Percentiles rank a stretch among this genome's conserved stretches.
Conservation (phyloP, 2,329 filamentous ascomycete genomes). For the Fusarium compactum region DNA sequence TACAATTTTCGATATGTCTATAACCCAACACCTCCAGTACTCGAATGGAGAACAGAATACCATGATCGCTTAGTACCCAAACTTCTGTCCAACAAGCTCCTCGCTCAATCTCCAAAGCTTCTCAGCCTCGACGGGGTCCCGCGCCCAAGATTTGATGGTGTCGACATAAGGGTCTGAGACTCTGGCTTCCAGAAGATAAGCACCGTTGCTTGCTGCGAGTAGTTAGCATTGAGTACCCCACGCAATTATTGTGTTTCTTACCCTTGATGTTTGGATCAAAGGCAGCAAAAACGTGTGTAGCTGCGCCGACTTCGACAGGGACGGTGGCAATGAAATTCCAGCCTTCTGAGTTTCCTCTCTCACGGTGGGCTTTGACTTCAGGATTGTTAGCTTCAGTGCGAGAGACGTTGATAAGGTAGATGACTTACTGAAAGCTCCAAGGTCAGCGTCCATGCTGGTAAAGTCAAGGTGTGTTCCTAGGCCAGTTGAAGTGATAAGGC, state of each 20-base stretch:
- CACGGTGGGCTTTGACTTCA: conserved; percentile 37
- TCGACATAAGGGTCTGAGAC: conserved; percentile 49
- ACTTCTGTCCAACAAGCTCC: conserved; percentile 58
- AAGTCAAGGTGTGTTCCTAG: conserved; percentile 43
- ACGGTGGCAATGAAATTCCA: conserved; percentile 40
- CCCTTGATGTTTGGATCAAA: conserved; percentile 52
- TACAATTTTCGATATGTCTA: neutral
- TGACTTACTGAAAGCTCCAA: conserved; percentile 34
- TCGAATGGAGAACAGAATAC: neutral
- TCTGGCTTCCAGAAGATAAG: conserved; percentile 51
- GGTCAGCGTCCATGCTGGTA: conserved; percentile 24
- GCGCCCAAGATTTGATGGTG: conserved; percentile 49
- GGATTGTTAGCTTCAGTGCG: neutral
- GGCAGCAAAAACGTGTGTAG: conserved; percentile 54
- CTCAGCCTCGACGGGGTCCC: conserved; percentile 53
- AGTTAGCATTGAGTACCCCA: neutral
- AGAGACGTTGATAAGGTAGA: fast-evolving
- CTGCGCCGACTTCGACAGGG: conserved; percentile 47
- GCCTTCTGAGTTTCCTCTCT: conserved; percentile 40
- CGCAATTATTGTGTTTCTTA: neutral
- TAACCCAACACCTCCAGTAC: neutral
- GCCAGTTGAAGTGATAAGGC: conserved; percentile 43
- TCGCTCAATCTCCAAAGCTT: conserved; percentile 61
- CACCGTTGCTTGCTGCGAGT: conserved; percentile 47
- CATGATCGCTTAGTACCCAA: conserved; percentile 44